Evolutionary conservation across 1,139 yeast species (phyloP), one percentile per base, ranked within the genome.

Genomic region (Suhomyces yuchorum): DNA sequence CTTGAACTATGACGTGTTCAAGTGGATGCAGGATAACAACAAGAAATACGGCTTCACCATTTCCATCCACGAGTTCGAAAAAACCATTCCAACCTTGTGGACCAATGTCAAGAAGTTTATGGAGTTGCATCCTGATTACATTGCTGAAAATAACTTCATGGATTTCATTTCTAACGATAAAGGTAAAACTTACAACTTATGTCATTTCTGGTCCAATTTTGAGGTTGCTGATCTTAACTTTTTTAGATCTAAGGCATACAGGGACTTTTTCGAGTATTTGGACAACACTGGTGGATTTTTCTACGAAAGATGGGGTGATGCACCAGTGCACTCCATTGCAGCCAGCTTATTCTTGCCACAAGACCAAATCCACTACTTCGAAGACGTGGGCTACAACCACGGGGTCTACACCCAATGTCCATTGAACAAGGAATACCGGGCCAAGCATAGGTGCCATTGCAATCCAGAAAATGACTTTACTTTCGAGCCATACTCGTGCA

Each of bases 221-320:
- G 97, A 91, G 67, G 78, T 91, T 57, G 97, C 85, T 1, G 80
- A 82, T 51, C 73, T 91, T 58, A 85, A 85, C 54, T 85, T 91
- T 62, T 89, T 89, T 85, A 71, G 96, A 58, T 69, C 81, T 9
- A 75, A 80, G 38, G 83, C 84, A 1, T 91, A 91, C 66, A 66
- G 74, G 14, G 77, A 76, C 38, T 91, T 83, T 67, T 91, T 91
- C 59, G 81, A 87, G 17, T 68, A 77, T 56, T 75, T 91, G 57
- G 97, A 91, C 64, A 61, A 73, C 51, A 76, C 85, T 1, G 97
- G 97, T 35, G 96, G 96, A 3, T 91, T 91, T 71, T 91, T 87
- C 70, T 91, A 91, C 66, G 97, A 91, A 66, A 77, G 97, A 63
- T 91, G 97, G 97, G 97, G 97, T 28, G 97, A 91, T 67, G 97